Percentiles rank a stretch among this genome's conserved stretches.
These are phyloP conservation scores for Phytophthora tubulina DNA, from an alignment of 352 stramenopile species.

Conservation along the genomic window DNA sequence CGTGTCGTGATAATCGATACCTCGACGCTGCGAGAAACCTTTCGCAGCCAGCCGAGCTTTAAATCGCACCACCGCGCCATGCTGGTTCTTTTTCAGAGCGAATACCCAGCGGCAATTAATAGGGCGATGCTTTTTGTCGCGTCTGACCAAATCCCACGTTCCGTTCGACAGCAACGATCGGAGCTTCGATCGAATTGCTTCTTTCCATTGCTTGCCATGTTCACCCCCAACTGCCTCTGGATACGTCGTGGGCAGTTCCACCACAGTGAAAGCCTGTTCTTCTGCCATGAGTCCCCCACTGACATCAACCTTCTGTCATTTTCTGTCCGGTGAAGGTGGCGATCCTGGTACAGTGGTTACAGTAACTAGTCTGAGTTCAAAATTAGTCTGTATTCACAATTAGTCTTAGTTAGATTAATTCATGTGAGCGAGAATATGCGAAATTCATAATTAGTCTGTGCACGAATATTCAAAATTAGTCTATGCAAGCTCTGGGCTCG, in stretches of 20 bases:
- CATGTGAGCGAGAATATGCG: no score
- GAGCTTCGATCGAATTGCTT: neutral
- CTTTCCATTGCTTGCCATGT: neutral
- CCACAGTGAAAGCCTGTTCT: neutral
- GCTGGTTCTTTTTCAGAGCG: neutral
- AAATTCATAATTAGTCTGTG: no score
- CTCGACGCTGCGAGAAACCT: constrained; percentile 1
- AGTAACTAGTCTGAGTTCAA: no score
- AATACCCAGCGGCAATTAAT: neutral
- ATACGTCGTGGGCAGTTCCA: neutral
- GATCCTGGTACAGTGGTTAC: no score
- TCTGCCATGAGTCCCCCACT: neutral
- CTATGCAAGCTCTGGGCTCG: no score
- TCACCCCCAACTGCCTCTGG: neutral
- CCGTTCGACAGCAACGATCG: neutral
- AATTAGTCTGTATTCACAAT: no score
- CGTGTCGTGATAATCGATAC: neutral
- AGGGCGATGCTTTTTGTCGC: neutral
- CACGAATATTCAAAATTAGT: no score
- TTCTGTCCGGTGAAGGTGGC: neutral
- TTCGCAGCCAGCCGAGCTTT: neutral
- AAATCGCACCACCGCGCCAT: neutral
- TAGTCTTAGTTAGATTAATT: no score
- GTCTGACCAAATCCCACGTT: neutral
- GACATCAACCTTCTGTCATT: neutral